phyloP scores from a whole-genome alignment of 176 grass and related monocot genomes.

The Zizania latifolia region DNA sequence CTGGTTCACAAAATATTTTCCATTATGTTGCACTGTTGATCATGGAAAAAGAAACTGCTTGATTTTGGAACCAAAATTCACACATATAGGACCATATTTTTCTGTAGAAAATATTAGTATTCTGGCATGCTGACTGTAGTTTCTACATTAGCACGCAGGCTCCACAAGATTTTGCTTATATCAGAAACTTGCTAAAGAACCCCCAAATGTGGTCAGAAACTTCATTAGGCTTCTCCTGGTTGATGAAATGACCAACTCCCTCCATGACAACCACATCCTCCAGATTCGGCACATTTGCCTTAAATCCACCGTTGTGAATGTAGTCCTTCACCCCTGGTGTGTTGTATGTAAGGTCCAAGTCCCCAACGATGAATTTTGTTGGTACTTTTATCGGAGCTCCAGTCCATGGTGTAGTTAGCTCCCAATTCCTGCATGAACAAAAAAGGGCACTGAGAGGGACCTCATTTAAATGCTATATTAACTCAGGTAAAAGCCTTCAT shows the following conservation, averaged over 20 bases:
- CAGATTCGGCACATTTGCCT: slow-evolving; percentile 51
- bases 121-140: background rate
- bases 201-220: slow-evolving; percentile 70
- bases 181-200: slow-evolving; percentile 63
- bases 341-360: slow-evolving; percentile 59
- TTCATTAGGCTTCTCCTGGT: slow-evolving; percentile 69
- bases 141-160: no score
- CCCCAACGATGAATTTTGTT: slow-evolving; percentile 69
- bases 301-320: slow-evolving; percentile 67
- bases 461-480: background rate
- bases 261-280: slow-evolving; percentile 69
- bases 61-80: no score
- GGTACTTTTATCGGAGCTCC: slow-evolving; percentile 47
- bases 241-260: slow-evolving; percentile 64
- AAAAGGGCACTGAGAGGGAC: background rate
- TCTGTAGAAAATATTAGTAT: no score
- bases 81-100: no score
- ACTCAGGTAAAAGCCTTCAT: background rate
- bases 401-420: slow-evolving; percentile 70
- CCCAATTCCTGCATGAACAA: slow-evolving; percentile 54
- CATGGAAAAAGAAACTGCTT: no score
- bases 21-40: no score
- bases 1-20: no score
- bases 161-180: background rate
- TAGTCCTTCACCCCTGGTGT: slow-evolving; percentile 45